phyloP scores from a whole-genome alignment of 1,139 yeast genomes.

The Pichia kudriavzevii region DNA sequence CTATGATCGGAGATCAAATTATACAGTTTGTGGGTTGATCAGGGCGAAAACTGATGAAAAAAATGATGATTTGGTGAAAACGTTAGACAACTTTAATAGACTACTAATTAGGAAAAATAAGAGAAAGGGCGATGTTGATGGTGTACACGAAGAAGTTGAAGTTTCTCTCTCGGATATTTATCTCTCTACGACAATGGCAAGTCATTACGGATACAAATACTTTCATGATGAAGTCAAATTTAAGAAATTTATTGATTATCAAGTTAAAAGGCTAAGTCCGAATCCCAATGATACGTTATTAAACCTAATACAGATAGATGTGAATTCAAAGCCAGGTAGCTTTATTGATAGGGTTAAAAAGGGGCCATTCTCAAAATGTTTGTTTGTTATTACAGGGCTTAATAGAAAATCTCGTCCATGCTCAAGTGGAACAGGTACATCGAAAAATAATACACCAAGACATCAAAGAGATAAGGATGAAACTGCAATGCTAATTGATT shows the following conservation, averaged over 20 bases:
- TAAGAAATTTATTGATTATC: constrained; percentile 12
- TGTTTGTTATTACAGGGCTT: constrained; percentile 14
- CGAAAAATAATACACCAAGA: constrained; percentile 11
- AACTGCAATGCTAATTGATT: constrained; percentile 7
- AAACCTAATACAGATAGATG: background rate
- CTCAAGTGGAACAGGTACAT: constrained; percentile 1
- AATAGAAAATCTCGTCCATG: constrained; percentile 1
- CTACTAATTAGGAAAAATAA: constrained; percentile 30
- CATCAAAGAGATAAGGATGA: constrained; percentile 9
- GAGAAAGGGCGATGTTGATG: background rate
- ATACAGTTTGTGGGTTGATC: constrained; percentile 38
- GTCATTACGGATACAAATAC: constrained; percentile 15
- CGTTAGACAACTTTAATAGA: constrained; percentile 46
- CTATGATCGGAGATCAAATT: constrained; percentile 26
- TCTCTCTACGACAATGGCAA: constrained; percentile 5
- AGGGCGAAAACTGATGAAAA: constrained; percentile 18
- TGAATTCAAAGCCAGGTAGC: background rate
- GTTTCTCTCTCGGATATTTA: constrained; percentile 13
- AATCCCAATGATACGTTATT: constrained; percentile 5
- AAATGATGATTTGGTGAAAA: constrained; percentile 26
- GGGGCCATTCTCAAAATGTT: constrained; percentile 10
- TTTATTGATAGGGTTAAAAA: constrained; percentile 10
- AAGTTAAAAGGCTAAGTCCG: constrained; percentile 5
- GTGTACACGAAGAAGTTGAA: constrained; percentile 7
- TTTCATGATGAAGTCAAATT: constrained; percentile 20